phyloP scores from a whole-genome alignment of 768 basidiomycete genomes.

The Termitomyces heimii region DNA sequence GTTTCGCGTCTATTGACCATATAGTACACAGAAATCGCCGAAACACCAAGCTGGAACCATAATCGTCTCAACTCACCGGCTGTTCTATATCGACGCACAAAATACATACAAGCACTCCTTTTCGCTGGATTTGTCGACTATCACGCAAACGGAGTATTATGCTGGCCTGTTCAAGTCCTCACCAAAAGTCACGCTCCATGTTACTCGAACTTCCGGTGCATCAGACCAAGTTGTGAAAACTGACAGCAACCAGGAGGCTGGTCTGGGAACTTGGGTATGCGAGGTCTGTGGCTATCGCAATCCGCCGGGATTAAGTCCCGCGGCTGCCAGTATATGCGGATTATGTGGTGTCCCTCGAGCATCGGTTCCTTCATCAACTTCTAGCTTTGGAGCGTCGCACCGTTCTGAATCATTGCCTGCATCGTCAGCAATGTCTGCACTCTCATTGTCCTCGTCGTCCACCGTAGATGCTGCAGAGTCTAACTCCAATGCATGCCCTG shows the following conservation, averaged over 20 bases:
- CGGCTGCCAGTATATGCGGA: constrained; percentile 62
- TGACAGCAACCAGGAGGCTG: constrained; percentile 22
- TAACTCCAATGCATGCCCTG: constrained; percentile 60
- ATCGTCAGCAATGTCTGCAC: constrained; percentile 25
- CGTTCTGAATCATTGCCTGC: constrained; percentile 33
- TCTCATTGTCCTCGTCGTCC: constrained; percentile 28
- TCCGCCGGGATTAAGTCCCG: constrained; percentile 66
- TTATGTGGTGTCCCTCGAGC: constrained; percentile 78
- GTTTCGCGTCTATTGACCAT: constrained; percentile 18
- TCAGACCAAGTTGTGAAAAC: constrained; percentile 16
- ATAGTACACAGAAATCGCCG: constrained; percentile 76
- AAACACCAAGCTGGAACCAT: constrained; percentile 71
- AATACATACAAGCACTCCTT: constrained; percentile 55
- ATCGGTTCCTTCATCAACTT: constrained; percentile 19
- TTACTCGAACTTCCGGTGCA: constrained; percentile 29
- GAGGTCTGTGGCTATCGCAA: constrained; percentile 86
- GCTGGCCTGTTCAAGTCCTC: constrained; percentile 87
- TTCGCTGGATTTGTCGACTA: constrained; percentile 53
- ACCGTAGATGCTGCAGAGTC: constrained; percentile 26
- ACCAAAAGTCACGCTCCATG: constrained; percentile 78
- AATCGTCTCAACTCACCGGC: constrained; percentile 74
- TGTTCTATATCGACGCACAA: constrained; percentile 70
- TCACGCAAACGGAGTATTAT: constrained; percentile 82
- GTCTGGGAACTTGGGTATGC: constrained; percentile 71
- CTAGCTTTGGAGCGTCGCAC: constrained; percentile 19